These are phyloP conservation scores for Cryptococcus jaspeensis DNA, from an alignment of 1,284 basidiomycete species.

Conservation along the genomic window DNA sequence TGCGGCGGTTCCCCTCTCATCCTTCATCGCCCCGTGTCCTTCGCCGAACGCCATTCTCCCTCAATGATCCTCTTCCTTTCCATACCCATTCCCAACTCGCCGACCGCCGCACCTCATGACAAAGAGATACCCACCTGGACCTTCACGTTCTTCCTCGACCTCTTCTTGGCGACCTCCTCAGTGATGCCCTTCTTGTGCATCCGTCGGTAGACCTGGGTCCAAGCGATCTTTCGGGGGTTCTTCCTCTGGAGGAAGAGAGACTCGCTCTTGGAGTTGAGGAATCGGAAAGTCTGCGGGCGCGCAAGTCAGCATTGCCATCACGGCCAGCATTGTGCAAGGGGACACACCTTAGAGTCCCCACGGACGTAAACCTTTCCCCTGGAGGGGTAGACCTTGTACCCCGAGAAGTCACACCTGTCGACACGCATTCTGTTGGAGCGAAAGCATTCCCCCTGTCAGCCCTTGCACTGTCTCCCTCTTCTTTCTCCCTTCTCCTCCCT, in stretches of 20 bases:
- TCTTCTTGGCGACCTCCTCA: constrained; percentile 99
- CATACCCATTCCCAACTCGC: not conserved
- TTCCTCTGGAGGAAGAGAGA: constrained; percentile 99
- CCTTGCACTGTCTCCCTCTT: not conserved
- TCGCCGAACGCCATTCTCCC: not conserved
- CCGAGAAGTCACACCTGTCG: constrained; percentile 95
- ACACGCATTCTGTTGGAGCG: constrained; percentile 67
- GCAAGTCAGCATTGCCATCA: not conserved
- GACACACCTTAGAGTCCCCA: constrained; percentile 86
- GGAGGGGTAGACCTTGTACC: constrained; percentile 92
- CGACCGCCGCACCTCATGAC: not conserved
- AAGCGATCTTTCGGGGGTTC: constrained; percentile 99
- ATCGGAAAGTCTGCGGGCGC: constrained; percentile 78
- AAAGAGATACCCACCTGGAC: constrained; percentile 56
- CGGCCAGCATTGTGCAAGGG: not conserved
- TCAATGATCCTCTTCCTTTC: not conserved
- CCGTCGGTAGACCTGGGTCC: constrained; percentile 91
- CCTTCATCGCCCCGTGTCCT: not conserved
- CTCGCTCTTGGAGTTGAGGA: constrained; percentile 82
- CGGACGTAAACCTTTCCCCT: constrained; percentile 95
- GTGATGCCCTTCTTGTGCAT: constrained; percentile 99
- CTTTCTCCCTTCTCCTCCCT: not conserved
- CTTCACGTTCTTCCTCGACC: constrained; percentile 94
- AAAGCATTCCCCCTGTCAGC: constrained; percentile 1
- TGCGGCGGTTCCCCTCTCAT: not conserved